Evolutionary conservation across 805 yeast species (phyloP), one percentile per base, ranked within the genome.

Genomic region (Saccharomycopsis schoenii): DNA sequence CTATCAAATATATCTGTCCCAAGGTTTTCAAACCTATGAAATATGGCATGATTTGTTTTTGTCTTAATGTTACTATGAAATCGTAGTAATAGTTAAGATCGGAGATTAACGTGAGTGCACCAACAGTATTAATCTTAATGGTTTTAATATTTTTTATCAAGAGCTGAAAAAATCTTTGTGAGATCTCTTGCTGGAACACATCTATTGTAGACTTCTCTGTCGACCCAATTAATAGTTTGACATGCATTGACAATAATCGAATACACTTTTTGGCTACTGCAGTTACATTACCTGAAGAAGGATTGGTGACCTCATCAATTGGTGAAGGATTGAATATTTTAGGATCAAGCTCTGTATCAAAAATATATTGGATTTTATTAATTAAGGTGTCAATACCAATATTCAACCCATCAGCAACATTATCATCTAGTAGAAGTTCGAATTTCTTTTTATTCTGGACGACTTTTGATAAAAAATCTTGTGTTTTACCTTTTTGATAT

Each of bases 181-280:
- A 97, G 40, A 93, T 85, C 68, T 94, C 99, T 69, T 92, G 96
- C 67, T 92, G 94, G 69, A 91, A 94, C 0, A 93, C 96, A 66
- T 92, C 98, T 29, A 92, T 80, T 12, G 96, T 86, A 0, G 90
- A 81, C 69, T 86, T 89, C 60, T 93, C 98, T 0, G 97, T 89
- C 4, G 94, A 81, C 1, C 91, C 96, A 17, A 81, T 83, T 54
- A 93, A 74, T 61, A 92, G 73, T 61, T 81, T 82, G 63, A 92
- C 83, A 69, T 93, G 96, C 15, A 84, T 82, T 12, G 81, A 80
- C 60, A 94, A 71, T 25, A 92, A 76, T 21, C 77, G 74, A 2
- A 89, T 82, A 2, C 82, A 84, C 61, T 82, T 80, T 11, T 67
- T 67, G 0, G 96, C 94, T 61, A 96, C 68, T 58, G 25, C 37